Conservation (phyloP, 257 asterid genomes). For the Solanum acaule region DNA sequence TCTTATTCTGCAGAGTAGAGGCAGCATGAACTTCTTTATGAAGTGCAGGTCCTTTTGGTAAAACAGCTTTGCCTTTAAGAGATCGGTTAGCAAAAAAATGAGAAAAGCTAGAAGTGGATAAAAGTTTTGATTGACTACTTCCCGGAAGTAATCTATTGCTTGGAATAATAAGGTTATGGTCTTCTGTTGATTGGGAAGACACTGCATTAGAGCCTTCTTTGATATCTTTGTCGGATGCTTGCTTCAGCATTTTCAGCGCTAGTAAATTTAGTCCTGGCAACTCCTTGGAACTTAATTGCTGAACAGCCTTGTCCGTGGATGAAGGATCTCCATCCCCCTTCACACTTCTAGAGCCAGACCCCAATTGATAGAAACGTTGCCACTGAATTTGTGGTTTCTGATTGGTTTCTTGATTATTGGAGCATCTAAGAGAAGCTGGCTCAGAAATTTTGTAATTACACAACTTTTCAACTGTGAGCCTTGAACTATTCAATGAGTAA, state of each 20-base stretch:
- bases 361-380: background rate
- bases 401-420: slow-evolving; percentile 1
- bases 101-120: slow-evolving; percentile 26
- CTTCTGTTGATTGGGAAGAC: slow-evolving; percentile 6
- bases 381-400: background rate
- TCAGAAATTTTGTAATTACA: slow-evolving; percentile 7
- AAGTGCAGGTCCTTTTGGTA: background rate
- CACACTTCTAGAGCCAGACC: background rate
- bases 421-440: slow-evolving; percentile 7
- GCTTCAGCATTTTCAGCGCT: background rate
- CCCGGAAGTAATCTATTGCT: background rate
- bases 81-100: slow-evolving; percentile 13
- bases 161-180: background rate
- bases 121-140: slow-evolving; percentile 4
- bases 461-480: slow-evolving; percentile 5
- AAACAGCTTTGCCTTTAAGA: slow-evolving; percentile 8
- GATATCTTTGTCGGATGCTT: background rate
- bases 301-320: background rate
- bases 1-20: background rate
- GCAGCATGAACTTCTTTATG: background rate
- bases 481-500: background rate
- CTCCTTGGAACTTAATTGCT: slow-evolving; percentile 1
- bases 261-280: background rate
- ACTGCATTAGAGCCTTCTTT: slow-evolving; percentile 3
- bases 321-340: background rate